Evolutionary conservation across 2,329 filamentous ascomycete species (phyloP).

Genomic region (Eutypa lata): DNA sequence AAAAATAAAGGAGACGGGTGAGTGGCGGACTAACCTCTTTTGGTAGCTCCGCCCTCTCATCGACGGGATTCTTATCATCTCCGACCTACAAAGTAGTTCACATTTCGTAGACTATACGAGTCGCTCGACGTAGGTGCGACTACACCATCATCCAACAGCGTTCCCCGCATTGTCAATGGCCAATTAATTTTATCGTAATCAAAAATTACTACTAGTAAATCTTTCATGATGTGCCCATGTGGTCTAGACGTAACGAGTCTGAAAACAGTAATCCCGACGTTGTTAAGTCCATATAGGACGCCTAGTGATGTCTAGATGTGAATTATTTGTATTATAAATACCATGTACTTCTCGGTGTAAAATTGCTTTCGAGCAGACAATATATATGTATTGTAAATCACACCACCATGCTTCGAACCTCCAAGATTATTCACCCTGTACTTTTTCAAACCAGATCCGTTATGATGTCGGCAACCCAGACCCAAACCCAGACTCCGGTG

Average conservation of each 20-base stretch:
- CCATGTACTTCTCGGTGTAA: too few relatives aligned
- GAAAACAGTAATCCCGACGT: not conserved
- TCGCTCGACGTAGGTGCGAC: not conserved
- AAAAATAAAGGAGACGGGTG: too few relatives aligned
- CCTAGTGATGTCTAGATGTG: too few relatives aligned
- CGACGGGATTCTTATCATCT: not conserved
- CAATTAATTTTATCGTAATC: too few relatives aligned
- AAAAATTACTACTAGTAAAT: too few relatives aligned
- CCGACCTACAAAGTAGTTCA: not conserved
- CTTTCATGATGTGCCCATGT: not conserved
- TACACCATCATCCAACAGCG: not conserved
- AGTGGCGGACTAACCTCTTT: not conserved
- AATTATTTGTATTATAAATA: too few relatives aligned
- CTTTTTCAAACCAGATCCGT: slow-evolving; percentile 7
- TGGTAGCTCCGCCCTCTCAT: not conserved
- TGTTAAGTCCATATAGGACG: not conserved
- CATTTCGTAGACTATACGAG: too few relatives aligned
- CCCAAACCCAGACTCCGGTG: slow-evolving; percentile 1
- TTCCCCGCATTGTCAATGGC: too few relatives aligned
- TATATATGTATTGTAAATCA: not conserved
- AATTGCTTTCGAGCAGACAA: too few relatives aligned
- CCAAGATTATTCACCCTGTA: not conserved
- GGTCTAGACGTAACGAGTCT: not conserved
- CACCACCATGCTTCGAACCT: slow-evolving; percentile 1
- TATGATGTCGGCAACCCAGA: slow-evolving; percentile 10